Evolutionary conservation across 176 grass and related monocot genomes (phyloP), one percentile per base, ranked within the genome.

Genomic region (Musa beccarii): DNA sequence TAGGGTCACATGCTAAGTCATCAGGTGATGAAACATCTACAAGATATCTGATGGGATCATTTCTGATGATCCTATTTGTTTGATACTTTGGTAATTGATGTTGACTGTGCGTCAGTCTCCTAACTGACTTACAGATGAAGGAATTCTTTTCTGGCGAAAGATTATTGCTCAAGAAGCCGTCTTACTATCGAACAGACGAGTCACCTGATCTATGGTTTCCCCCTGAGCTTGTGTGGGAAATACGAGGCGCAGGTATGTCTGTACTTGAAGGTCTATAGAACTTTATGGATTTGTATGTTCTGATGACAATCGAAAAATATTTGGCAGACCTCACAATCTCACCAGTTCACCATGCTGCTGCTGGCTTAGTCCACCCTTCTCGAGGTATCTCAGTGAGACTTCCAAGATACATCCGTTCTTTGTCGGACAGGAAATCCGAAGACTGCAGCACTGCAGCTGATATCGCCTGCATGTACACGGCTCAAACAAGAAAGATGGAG

Each of bases 151-250:
- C 80, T 2, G 86, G 79, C 21, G 94, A 93, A 75, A 87, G 69
- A 73, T 87, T 94, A 81, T 79, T 94, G 65, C 79, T 80, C 49
- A 99, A 91, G 86, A 99, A 94, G 75, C 95, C 90, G 66, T 74
- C 86, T 80, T 94, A 99, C 72, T 94, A 99, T 81, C 85, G 82
- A 76, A 99, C 95, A 82, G 84, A 94, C 25, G 90, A 94, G 78
- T 86, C 84, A 53, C 90, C 90, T 1, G 86, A 91, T 66, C 34
- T 94, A 76, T 94, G 95, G 88, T 99, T 94, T 34, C 53, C 65
- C 49, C 82, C 86, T 34, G 88, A 99, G 77, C 88, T 89, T 59
- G 91, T 99, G 71, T 99, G 95, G 95, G 90, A 94, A 76, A 89
- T 99, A 62, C 84, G 86, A 70, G 86, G 95, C 12, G 78, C 95